Conservation (phyloP, 116 monocot species). For the Iris pallida region DNA sequence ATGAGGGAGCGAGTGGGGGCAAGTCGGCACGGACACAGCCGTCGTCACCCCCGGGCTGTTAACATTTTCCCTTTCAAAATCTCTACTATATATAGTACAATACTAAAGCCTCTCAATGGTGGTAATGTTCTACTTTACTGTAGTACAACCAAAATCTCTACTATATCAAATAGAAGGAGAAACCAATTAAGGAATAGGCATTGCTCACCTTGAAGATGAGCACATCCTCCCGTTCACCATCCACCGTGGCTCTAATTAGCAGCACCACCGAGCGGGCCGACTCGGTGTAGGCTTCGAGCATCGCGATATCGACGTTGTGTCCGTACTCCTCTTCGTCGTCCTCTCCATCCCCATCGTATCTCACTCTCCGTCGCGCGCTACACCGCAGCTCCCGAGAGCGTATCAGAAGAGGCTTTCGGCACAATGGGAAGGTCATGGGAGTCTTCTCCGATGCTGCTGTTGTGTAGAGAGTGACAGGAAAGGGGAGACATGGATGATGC, state of each 20-base stretch:
- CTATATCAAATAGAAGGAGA: not conserved
- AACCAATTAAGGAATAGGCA: not conserved
- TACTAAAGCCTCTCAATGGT: no score
- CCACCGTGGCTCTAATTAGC: slow-evolving; percentile 49
- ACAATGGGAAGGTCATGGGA: not conserved
- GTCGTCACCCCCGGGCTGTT: no score
- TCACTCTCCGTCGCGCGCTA: slow-evolving; percentile 40
- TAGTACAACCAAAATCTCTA: no score
- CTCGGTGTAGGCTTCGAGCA: slow-evolving; percentile 67
- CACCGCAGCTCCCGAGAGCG: not conserved
- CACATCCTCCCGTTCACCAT: slow-evolving; percentile 59
- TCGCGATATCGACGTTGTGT: slow-evolving; percentile 52
- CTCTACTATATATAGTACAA: no score
- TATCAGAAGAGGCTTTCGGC: not conserved
- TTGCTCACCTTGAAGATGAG: slow-evolving; percentile 65
- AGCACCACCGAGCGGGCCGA: slow-evolving; percentile 37
- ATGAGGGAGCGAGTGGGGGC: no score
- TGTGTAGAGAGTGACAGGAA: not conserved
- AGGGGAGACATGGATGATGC: slow-evolving; percentile 5
- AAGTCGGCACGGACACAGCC: no score
- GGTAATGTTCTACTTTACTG: no score
- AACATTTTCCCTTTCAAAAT: no score
- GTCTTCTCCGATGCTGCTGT: not conserved
- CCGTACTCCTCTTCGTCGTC: slow-evolving; percentile 35
- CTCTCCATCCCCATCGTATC: slow-evolving; percentile 42